A percentile compares a stretch with the other conserved stretches of the same genome.
Conservation (phyloP, 208 protist species). For the Phytomonas sp. region DNA sequence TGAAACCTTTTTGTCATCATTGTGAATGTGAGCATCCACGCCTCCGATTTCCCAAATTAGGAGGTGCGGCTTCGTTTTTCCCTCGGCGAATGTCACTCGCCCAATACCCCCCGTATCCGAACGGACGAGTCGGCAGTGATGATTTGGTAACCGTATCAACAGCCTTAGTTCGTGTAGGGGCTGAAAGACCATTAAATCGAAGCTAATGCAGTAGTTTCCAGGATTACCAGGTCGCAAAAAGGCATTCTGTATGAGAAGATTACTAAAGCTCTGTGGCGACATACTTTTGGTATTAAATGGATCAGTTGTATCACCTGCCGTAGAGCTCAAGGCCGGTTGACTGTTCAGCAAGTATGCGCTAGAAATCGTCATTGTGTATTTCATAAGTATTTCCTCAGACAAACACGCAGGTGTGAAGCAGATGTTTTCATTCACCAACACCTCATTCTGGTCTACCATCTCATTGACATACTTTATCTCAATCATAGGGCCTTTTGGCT, state of each 20-base stretch:
- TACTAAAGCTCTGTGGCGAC: background rate
- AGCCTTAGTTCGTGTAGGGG: constrained; percentile 18
- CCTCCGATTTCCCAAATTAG: constrained; percentile 10
- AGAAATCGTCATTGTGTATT: constrained; percentile 15
- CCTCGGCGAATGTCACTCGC: constrained; percentile 1
- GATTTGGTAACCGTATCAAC: constrained; percentile 43
- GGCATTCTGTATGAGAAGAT: background rate
- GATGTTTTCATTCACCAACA: constrained; percentile 20
- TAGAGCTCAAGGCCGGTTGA: background rate
- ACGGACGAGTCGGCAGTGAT: constrained; percentile 35
- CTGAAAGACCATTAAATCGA: constrained; percentile 16
- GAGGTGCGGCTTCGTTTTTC: background rate
- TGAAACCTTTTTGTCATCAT: constrained; percentile 3
- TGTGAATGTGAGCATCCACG: constrained; percentile 8
- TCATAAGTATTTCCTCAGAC: constrained; percentile 27
- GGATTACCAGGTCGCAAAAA: background rate
- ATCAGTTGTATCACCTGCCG: background rate
- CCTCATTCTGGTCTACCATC: constrained; percentile 42
- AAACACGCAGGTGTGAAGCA: constrained; percentile 46
- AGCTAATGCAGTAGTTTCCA: background rate
- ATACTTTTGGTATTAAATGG: background rate
- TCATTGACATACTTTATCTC: constrained; percentile 20
- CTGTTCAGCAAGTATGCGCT: background rate
- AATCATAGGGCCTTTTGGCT: constrained; percentile 8
- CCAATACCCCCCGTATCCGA: constrained; percentile 41